phyloP scores from a whole-genome alignment of 306 rosid species.

The Albizia julibrissin region DNA sequence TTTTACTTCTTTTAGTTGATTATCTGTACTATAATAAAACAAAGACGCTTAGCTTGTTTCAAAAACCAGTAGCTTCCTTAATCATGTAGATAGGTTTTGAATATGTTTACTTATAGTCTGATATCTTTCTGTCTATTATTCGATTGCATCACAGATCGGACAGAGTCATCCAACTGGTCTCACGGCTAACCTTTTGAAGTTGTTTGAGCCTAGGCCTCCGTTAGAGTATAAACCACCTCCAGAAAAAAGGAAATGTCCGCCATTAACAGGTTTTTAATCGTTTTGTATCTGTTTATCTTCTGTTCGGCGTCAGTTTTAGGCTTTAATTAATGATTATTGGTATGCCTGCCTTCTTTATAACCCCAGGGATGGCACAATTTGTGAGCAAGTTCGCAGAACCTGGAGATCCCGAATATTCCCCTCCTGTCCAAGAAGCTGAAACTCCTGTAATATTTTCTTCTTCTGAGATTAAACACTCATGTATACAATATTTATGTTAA shows the following conservation, averaged over 20 bases:
- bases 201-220: constrained; percentile 98
- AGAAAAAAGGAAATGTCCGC: constrained; percentile 90
- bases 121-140: background rate
- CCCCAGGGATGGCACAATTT: constrained; percentile 85
- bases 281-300: background rate
- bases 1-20: background rate
- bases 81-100: background rate
- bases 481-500: background rate
- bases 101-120: background rate
- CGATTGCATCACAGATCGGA: constrained; percentile 71
- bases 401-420: constrained; percentile 79
- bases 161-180: constrained; percentile 99
- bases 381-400: constrained; percentile 84
- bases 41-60: background rate
- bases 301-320: constrained; percentile 1
- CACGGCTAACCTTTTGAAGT: constrained; percentile 81
- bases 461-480: background rate
- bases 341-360: background rate
- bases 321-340: background rate
- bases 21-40: background rate
- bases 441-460: constrained; percentile 65
- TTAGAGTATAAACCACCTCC: constrained; percentile 96
- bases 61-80: background rate
- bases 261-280: constrained; percentile 61
- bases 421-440: constrained; percentile 71